Base-by-base conservation (phyloP, 208 protist species). In the Acanthamoeba castellanii region DNA sequence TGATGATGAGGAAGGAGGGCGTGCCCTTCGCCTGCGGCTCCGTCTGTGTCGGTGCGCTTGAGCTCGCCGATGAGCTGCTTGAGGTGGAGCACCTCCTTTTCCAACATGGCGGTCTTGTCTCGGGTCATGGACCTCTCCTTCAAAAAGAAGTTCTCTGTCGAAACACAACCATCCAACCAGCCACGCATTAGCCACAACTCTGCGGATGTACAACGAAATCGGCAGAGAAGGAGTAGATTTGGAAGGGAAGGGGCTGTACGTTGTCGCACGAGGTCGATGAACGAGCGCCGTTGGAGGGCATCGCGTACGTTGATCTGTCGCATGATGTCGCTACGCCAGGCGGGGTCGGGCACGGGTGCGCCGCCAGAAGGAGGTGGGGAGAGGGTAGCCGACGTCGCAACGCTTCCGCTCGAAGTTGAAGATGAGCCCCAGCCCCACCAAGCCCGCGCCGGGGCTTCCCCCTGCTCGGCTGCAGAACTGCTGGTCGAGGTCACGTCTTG, bases 51-150 rank as follows among this genome's bases (percentile, higher is more conserved):
- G 3, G 72, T 32, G 8, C 72, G 82, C 55, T 89, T 57, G 55
- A 89, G 82, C 50, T 89, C 82, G 32, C 32, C 82, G 82, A 68
- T 89, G 52, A 68, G 52, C 37, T 89, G 82, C 50, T 66, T 89
- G n/a, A 89, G 82, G 52, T 66, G 82, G 8, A 89, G 82, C 82
- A 89, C 52, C 82, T 89, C 82, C 55, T 66, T 89, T 6, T 89
- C 82, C 82, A 89, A n/a, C 47, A 22, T 14, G 13, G 27, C 9
- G 47, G 8, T 89, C 32, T 89, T 89, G 50, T 89, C 52, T 14
- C 37, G 27, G 30, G 45, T 57, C 47, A 89, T 47, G n/a, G 8
- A 37, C 32, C 55, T 37, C 32, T 66, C 52, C 50, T 57, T 66
- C 82, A 89, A 9, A n/a, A 89, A 89, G 32, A 34, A n/a, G 32